These are phyloP conservation scores for Mycosphaerelloides madeirae DNA, from an alignment of 2,329 filamentous ascomycete species.

Conservation along the genomic window DNA sequence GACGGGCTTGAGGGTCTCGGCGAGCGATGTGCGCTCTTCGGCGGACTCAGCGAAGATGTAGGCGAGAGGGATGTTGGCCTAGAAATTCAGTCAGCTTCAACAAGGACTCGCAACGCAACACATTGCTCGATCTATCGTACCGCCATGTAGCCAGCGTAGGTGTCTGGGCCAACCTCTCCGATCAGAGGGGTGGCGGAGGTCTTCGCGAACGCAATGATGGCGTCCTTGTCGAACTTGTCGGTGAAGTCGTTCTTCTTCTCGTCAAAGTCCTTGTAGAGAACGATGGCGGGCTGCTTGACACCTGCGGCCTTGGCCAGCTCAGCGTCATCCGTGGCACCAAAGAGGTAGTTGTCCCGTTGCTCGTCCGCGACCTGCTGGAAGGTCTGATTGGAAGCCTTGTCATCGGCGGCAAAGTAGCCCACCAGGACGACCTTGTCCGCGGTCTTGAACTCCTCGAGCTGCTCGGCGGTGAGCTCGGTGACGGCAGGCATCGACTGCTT, in stretches of 20 bases:
- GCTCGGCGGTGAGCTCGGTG: conserved; percentile 69
- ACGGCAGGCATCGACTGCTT: conserved; percentile 96
- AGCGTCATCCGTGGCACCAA: conserved; percentile 80
- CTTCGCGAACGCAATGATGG: conserved; percentile 79
- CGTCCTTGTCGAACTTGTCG: conserved; percentile 74
- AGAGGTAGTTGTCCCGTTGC: conserved; percentile 88
- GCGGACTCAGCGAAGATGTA: conserved; percentile 95
- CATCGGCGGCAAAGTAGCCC: conserved; percentile 74
- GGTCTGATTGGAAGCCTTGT: conserved; percentile 81
- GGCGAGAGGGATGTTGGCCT: conserved; percentile 82
- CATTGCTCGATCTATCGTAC: conserved; percentile 39
- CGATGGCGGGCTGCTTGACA: conserved; percentile 77
- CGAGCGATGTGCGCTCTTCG: conserved; percentile 80
- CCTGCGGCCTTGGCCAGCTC: conserved; percentile 83
- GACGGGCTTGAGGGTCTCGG: conserved; percentile 73
- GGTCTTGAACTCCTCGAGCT: conserved; percentile 92
- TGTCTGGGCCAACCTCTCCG: conserved; percentile 94
- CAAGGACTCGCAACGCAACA: background rate
- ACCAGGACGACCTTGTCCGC: conserved; percentile 95
- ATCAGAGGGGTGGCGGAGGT: conserved; percentile 81
- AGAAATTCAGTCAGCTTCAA: conserved; percentile 5
- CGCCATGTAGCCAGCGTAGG: conserved; percentile 91
- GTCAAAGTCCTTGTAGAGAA: conserved; percentile 97
- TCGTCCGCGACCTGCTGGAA: conserved; percentile 68
- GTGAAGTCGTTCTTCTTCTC: conserved; percentile 86